Conservation (phyloP, 179 eudicot species). For the Carnegiea gigantea region DNA sequence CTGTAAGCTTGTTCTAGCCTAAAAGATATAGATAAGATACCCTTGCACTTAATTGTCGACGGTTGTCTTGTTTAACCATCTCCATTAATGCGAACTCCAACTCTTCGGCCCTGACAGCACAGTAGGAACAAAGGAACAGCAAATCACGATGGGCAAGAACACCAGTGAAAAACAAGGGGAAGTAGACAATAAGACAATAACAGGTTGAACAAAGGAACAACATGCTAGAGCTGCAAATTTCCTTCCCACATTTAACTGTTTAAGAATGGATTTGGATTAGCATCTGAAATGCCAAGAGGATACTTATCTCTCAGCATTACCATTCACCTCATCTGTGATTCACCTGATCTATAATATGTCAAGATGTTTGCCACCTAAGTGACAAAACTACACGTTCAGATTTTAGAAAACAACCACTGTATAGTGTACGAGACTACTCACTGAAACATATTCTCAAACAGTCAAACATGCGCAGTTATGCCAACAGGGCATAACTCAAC, state of each 20-base stretch:
- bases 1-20: background rate
- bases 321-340: no score
- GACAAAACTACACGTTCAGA: no score
- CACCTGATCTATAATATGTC: no score
- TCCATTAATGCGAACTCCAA: constrained; percentile 96
- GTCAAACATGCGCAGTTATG: no score
- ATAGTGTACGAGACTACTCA: no score
- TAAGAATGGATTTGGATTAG: constrained; percentile 3
- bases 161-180: background rate
- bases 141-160: background rate
- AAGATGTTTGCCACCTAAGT: no score
- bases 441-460: no score
- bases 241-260: background rate
- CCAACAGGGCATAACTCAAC: no score
- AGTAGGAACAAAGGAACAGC: constrained; percentile 4
- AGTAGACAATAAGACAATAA: background rate
- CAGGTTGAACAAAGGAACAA: background rate
- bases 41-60: constrained; percentile 85
- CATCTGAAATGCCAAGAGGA: background rate
- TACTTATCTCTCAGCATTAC: background rate
- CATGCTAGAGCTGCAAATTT: background rate
- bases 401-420: no score
- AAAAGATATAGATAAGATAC: constrained; percentile 31
- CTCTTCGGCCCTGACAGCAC: constrained; percentile 79
- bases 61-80: constrained; percentile 98